A percentile compares a stretch with the other conserved stretches of the same genome.
Evolutionary conservation across 2,329 filamentous ascomycete genomes (phyloP).

Genomic region (Exserohilum turcica): DNA sequence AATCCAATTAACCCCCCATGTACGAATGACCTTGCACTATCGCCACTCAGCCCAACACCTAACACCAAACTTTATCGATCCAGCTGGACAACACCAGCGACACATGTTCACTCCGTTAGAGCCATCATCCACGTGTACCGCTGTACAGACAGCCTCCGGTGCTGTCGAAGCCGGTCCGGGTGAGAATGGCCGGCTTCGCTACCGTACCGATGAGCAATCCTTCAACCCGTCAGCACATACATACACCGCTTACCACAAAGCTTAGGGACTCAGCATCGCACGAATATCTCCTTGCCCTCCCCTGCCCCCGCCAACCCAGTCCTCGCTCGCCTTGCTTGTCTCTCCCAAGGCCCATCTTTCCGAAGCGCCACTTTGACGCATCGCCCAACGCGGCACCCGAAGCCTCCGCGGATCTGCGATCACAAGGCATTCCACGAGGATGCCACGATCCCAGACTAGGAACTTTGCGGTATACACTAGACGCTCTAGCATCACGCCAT

Average conservation of each 20-base stretch:
- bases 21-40: neutral
- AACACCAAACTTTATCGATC: neutral
- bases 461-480: too few relatives aligned
- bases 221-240: neutral
- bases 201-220: slow-evolving; percentile 29
- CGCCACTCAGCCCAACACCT: neutral
- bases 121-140: neutral
- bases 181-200: neutral
- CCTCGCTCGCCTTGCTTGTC: too few relatives aligned
- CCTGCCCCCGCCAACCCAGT: too few relatives aligned
- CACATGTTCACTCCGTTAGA: neutral
- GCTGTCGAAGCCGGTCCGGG: slow-evolving; percentile 40
- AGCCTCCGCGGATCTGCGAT: too few relatives aligned
- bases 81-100: neutral
- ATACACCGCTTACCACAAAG: neutral
- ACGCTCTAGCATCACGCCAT: too few relatives aligned
- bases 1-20: neutral
- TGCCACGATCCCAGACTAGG: too few relatives aligned
- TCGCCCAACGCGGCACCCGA: too few relatives aligned
- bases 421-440: too few relatives aligned
- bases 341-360: too few relatives aligned
- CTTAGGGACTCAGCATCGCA: slow-evolving; percentile 49
- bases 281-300: neutral
- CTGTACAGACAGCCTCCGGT: slow-evolving; percentile 21
- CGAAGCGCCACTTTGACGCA: too few relatives aligned